Evolutionary conservation across 495 filamentous ascomycete species (phyloP), one percentile per base, ranked within the genome.

Genomic region (Xanthoparmelia taractica): DNA sequence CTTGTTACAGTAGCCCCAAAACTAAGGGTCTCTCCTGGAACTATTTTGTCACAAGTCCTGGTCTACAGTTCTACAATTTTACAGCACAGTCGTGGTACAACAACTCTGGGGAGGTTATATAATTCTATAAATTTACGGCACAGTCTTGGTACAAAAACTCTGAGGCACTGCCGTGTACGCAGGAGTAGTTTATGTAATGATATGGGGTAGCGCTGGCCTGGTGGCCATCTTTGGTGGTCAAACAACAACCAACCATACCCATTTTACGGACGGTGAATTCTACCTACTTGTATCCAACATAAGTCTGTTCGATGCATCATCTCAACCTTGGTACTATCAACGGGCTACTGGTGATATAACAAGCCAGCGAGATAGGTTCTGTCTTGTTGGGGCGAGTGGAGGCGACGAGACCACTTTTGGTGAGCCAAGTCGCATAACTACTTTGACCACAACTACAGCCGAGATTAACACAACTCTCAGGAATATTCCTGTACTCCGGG

Each of bases 351-450:
- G 56, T 37, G 31, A 58, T 58, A 27, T 38, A 23, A 31, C 56
- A 40, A 40, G 38, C 56, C 8, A 58, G 33, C 56, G 56, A 13
- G 56, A 58, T 38, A 58, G 56, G 0, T 58, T 58, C 56, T 58
- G 56, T 37, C 31, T 58, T 27, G 56, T 40, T 58, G 56, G 56
- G 20, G 56, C 38, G n/a, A 36, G 56, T 37, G 56, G 56, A n/a
- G 56, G 56, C 20, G 56, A 58, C 33, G 38, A 58, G 34, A 58
- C 34, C 11, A 58, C 56, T 23, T 58, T 58, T 15, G 56, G 56
- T 58, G 11, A 58, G 56, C 58, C 38, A 60, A 34, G 25, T 60
- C 31, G n/a, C 41, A 45, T 20, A 45, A 20, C 41, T 45, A 5
- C 4, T 45, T 23, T 45, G 18, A 45, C 15, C 5, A 45, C 20